These are phyloP conservation scores for Leptosphaerulina australis DNA, from an alignment of 2,329 filamentous ascomycete species.

Conservation along the genomic window DNA sequence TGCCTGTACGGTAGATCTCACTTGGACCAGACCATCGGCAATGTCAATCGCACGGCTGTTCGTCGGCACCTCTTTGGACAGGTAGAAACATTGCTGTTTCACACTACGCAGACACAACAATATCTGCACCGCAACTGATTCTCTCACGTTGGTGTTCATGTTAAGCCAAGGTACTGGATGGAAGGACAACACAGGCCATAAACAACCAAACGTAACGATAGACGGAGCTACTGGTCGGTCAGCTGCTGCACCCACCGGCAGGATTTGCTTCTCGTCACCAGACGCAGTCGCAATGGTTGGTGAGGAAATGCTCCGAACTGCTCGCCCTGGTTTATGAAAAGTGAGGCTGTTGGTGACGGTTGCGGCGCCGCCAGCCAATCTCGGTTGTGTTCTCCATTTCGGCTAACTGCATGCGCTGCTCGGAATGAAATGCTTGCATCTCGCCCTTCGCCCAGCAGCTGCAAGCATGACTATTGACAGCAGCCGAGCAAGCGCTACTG, in stretches of 20 bases:
- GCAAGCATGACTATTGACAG: conserved; percentile 29
- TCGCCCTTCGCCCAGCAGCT: conserved; percentile 23
- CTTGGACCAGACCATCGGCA: conserved; percentile 7
- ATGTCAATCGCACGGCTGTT: conserved; percentile 17
- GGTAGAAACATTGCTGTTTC: conserved; percentile 9
- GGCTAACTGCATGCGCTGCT: conserved; percentile 21
- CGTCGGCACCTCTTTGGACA: conserved; percentile 6
- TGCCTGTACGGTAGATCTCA: conserved; percentile 10
- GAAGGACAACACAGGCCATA: conserved; percentile 9
- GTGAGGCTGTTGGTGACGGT: conserved; percentile 40
- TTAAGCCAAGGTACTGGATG: conserved; percentile 4
- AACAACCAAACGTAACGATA: conserved; percentile 7
- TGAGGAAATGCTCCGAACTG: conserved; percentile 20
- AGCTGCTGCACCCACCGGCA: conserved; percentile 20
- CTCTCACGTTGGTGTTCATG: background rate
- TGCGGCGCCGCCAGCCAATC: conserved; percentile 35
- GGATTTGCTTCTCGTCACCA: conserved; percentile 15
- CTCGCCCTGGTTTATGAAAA: conserved; percentile 40
- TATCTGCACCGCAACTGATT: conserved; percentile 4
- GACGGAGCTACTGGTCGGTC: conserved; percentile 17
- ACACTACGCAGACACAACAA: conserved; percentile 5
- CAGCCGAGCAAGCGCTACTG: conserved; percentile 30
- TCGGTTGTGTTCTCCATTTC: conserved; percentile 15
- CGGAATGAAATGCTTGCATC: conserved; percentile 29
- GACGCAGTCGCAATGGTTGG: conserved; percentile 17